Conservation (phyloP, 805 yeast species). For the Wickerhamomyces silvicola region DNA sequence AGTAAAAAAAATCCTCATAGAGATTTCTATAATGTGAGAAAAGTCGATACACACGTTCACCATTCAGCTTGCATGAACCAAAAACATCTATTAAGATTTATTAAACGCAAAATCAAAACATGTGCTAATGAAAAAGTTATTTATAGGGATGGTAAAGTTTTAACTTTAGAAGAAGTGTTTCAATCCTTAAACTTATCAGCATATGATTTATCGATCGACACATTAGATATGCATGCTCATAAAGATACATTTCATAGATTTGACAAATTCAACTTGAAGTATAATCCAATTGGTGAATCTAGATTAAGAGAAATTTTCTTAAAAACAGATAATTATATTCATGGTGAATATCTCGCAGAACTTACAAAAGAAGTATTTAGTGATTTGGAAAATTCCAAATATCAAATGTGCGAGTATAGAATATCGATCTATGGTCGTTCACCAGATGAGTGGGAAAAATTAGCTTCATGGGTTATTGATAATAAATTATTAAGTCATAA, state of each 20-base stretch:
- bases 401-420: constrained; percentile 96
- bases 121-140: constrained; percentile 85
- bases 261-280: constrained; percentile 94
- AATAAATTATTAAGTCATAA: constrained; percentile 87
- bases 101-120: constrained; percentile 88
- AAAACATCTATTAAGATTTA: constrained; percentile 89
- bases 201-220: constrained; percentile 91
- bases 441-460: constrained; percentile 87
- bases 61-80: constrained; percentile 99
- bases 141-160: constrained; percentile 82
- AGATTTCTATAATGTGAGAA: constrained; percentile 93
- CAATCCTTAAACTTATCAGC: constrained; percentile 87
- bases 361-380: constrained; percentile 89
- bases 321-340: constrained; percentile 88
- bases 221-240: constrained; percentile 99
- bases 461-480: constrained; percentile 93
- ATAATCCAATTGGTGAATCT: constrained; percentile 97
- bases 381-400: constrained; percentile 90
- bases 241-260: constrained; percentile 96
- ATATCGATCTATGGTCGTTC: constrained; percentile 92
- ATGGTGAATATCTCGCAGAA: constrained; percentile 88
- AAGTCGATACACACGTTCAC: constrained; percentile 97
- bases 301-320: constrained; percentile 92
- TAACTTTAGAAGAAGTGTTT: constrained; percentile 86
- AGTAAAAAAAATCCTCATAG: constrained; percentile 93